Conservation (phyloP, 805 yeast genomes). For the Alloascoidea hylecoeti region DNA sequence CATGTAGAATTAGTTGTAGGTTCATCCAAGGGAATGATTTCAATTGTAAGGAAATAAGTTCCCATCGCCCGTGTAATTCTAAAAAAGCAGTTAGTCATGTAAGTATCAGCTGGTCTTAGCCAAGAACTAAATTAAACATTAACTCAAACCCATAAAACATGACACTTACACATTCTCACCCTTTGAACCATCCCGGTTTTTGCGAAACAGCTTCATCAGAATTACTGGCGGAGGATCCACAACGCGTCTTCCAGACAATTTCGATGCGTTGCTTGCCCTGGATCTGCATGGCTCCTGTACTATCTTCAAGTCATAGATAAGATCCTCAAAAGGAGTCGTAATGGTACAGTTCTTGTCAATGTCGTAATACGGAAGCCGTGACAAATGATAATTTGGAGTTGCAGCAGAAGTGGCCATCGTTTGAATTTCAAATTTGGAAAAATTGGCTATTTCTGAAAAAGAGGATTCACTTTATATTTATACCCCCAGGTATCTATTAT, state of each 20-base stretch:
- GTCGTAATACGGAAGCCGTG: too few species aligned
- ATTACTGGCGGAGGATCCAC: neutral
- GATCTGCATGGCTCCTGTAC: neutral
- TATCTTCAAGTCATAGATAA: neutral
- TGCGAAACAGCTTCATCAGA: neutral
- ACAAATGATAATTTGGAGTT: too few species aligned
- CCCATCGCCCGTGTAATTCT: neutral
- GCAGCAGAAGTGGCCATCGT: too few species aligned
- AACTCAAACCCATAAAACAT: too few species aligned
- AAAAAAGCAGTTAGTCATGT: neutral
- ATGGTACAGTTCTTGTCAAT: too few species aligned
- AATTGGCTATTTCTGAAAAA: too few species aligned
- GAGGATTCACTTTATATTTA: too few species aligned
- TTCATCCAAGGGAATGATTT: neutral
- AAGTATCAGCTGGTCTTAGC: neutral
- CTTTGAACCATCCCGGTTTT: neutral
- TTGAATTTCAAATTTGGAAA: too few species aligned
- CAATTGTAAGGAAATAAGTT: neutral
- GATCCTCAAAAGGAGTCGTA: too few species aligned
- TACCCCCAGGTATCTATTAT: too few species aligned
- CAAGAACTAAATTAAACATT: too few species aligned
- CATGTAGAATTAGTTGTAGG: too few species aligned
- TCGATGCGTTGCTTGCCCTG: neutral
- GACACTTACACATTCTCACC: conserved; percentile 1
- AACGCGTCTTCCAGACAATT: neutral